phyloP scores from a whole-genome alignment of 2,329 filamentous ascomycete genomes.

The Cyphellophora europaea region DNA sequence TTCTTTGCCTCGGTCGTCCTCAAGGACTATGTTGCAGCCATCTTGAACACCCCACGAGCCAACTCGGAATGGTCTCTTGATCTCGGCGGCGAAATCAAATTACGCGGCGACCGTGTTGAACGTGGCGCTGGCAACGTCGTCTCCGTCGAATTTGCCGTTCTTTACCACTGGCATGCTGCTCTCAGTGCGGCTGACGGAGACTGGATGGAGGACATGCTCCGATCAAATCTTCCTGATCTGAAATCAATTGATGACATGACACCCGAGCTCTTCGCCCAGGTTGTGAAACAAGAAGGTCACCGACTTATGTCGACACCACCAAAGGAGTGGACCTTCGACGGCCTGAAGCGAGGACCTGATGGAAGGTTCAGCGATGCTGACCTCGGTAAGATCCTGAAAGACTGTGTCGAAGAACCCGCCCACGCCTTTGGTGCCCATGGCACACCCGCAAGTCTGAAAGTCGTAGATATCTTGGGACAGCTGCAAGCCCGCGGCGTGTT shows the following conservation, averaged over 20 bases:
- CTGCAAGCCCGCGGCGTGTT: conserved; percentile 36
- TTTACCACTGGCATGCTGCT: conserved; percentile 40
- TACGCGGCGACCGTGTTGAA: conserved; percentile 29
- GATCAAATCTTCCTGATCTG: conserved; percentile 26
- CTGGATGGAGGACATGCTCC: conserved; percentile 36
- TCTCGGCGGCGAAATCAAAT: conserved; percentile 37
- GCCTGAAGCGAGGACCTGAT: conserved; percentile 29
- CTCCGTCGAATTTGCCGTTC: conserved; percentile 37
- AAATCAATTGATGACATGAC: conserved; percentile 35
- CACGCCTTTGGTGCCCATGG: conserved; percentile 44
- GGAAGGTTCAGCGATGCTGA: conserved; percentile 35
- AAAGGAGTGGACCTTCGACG: conserved; percentile 34
- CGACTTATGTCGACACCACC: conserved; percentile 25
- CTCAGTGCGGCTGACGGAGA: conserved; percentile 34
- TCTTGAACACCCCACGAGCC: conserved; percentile 35
- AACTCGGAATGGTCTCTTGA: conserved; percentile 38
- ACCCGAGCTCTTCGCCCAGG: conserved; percentile 31
- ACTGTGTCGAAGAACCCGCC: conserved; percentile 39
- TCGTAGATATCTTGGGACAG: conserved; percentile 40
- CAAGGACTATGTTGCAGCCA: conserved; percentile 38
- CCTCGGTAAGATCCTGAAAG: conserved; percentile 35
- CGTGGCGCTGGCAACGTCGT: conserved; percentile 36
- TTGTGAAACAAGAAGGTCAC: conserved; percentile 29
- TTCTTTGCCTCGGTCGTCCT: conserved; percentile 38
- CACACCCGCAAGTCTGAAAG: conserved; percentile 36